A percentile compares a stretch with the other conserved stretches of the same genome.
Evolutionary conservation across 2,329 filamentous ascomycete genomes (phyloP).

Genomic region (Eurotiales sp.): DNA sequence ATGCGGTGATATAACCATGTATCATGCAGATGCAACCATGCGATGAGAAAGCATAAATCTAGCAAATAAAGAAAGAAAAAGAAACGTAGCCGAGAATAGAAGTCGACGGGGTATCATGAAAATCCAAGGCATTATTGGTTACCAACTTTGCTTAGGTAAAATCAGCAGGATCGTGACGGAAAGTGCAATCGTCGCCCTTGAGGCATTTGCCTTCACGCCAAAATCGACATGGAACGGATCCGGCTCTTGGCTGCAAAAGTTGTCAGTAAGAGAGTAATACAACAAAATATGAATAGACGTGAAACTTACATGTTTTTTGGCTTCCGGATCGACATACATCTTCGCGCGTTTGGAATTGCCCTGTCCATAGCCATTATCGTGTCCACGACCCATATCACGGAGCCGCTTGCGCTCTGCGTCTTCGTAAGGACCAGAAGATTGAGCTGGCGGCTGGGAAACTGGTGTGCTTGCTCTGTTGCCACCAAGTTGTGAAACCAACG

Average conservation of each 20-base stretch:
- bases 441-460: constrained; percentile 15
- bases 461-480: constrained; percentile 26
- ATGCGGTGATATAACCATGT: constrained; percentile 7
- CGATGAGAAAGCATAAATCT: background rate
- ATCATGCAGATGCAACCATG: background rate
- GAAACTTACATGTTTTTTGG: constrained; percentile 35
- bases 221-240: constrained; percentile 49
- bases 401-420: constrained; percentile 41
- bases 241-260: constrained; percentile 36
- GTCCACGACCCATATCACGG: constrained; percentile 31
- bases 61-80: background rate
- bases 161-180: constrained; percentile 40
- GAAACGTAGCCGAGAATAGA: background rate
- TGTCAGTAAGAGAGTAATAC: background rate
- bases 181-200: constrained; percentile 53
- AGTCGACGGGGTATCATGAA: constrained; percentile 3
- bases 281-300: background rate
- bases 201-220: constrained; percentile 53
- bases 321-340: constrained; percentile 26
- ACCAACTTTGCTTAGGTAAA: constrained; percentile 4
- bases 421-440: constrained; percentile 26
- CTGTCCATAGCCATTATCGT: constrained; percentile 35
- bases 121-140: background rate
- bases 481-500: constrained; percentile 31
- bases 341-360: constrained; percentile 25